Percentiles rank a stretch among this genome's conserved stretches.
phyloP scores from a whole-genome alignment of 148 eudicot species.

The Silene uniflora region DNA sequence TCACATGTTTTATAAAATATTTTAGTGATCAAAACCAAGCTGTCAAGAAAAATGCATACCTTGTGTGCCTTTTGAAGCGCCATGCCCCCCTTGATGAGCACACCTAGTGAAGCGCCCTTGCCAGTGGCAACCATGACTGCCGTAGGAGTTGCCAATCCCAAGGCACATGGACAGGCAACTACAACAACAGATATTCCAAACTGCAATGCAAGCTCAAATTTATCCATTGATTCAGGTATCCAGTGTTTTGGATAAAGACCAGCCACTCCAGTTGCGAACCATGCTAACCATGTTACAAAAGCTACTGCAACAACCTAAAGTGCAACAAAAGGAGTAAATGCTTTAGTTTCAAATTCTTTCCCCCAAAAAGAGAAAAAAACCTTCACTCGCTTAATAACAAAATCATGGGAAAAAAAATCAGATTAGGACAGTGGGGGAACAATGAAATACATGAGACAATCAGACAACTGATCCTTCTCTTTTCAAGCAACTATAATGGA shows the following conservation, averaged over 20 bases:
- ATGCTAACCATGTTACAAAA: conserved; percentile 73
- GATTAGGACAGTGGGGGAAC: not conserved
- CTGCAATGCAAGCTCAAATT: conserved; percentile 94
- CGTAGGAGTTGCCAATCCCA: conserved; percentile 98
- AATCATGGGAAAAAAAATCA: not conserved
- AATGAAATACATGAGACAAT: not conserved
- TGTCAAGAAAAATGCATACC: conserved; percentile 37
- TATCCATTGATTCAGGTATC: conserved; percentile 90
- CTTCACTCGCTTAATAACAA: not conserved
- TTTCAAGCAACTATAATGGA: not conserved
- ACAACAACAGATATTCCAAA: conserved; percentile 92
- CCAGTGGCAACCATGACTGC: conserved; percentile 99
- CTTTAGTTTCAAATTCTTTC: not conserved
- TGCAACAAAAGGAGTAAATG: conserved; percentile 9
- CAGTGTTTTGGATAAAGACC: conserved; percentile 70
- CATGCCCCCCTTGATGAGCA: conserved; percentile 89
- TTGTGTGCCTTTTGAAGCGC: conserved; percentile 96
- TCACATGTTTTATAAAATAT: not conserved
- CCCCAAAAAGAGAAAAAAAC: not conserved
- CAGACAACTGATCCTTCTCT: not conserved
- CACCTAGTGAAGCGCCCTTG: conserved; percentile 96
- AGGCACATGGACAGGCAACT: conserved; percentile 97
- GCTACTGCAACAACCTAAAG: conserved; percentile 75
- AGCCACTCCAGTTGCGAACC: conserved; percentile 74
- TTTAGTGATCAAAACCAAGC: not conserved